phyloP scores from a whole-genome alignment of 176 grass and related monocot species.

The Zea luxurians region DNA sequence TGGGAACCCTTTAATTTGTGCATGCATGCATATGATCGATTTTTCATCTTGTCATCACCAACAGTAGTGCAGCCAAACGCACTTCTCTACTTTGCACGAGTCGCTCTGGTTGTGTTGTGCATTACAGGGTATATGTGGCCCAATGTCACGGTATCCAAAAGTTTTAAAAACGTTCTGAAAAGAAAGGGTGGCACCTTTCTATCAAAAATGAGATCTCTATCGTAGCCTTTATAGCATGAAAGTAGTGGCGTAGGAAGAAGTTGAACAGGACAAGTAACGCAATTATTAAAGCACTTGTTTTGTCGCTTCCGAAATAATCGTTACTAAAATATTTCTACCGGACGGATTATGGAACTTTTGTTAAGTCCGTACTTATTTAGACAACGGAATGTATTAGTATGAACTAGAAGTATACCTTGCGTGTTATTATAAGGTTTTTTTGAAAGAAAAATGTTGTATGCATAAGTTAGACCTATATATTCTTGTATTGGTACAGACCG shows the following conservation, averaged over 20 bases:
- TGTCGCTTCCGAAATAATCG: background rate
- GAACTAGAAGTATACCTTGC: background rate
- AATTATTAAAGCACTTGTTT: constrained; percentile 14
- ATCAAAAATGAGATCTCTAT: constrained; percentile 11
- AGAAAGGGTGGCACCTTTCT: background rate
- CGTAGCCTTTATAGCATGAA: constrained; percentile 19
- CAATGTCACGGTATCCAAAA: constrained; percentile 29
- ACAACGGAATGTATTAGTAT: background rate
- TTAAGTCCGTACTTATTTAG: background rate
- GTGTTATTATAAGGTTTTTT: background rate
- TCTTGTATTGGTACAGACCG: background rate
- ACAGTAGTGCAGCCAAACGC: constrained; percentile 12
- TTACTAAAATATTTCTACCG: background rate
- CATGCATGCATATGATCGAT: background rate
- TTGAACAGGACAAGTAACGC: background rate
- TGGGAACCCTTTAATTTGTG: background rate
- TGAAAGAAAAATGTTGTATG: background rate
- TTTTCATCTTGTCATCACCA: constrained; percentile 18
- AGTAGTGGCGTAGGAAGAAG: background rate
- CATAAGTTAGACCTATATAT: background rate
- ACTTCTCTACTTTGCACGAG: constrained; percentile 24
- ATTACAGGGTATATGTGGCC: background rate
- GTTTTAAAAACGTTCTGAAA: constrained; percentile 19
- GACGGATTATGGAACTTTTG: background rate
- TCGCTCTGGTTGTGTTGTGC: background rate